These are phyloP conservation scores for Globisporangium nodosum DNA, from an alignment of 352 stramenopile species.

Conservation along the genomic window DNA sequence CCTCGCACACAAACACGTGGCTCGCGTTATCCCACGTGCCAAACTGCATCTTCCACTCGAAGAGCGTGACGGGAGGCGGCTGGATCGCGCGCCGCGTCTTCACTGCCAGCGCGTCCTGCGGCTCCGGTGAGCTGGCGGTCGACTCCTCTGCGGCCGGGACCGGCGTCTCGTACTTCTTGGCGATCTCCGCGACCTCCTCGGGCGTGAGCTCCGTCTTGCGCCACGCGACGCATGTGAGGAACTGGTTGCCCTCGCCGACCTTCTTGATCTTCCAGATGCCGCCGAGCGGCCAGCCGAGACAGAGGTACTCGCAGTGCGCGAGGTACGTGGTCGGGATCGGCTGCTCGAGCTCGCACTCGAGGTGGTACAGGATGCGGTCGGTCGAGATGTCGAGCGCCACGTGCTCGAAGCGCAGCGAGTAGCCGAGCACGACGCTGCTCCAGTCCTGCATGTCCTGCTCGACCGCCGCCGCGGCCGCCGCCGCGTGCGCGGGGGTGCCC, in stretches of 20 bases:
- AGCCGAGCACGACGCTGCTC: conserved; percentile 33
- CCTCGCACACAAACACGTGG: conserved; percentile 47
- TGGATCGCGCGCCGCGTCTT: too few species aligned
- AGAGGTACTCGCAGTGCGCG: conserved; percentile 34
- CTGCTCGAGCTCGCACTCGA: conserved; percentile 33
- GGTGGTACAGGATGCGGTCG: conserved; percentile 39
- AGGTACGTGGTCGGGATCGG: conserved; percentile 28
- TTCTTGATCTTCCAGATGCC: conserved; percentile 49
- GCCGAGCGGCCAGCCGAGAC: conserved; percentile 39
- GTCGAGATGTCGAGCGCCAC: conserved; percentile 39
- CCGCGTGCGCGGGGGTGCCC: background rate
- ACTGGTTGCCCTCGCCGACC: conserved; percentile 21
- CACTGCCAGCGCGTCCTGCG: too few species aligned
- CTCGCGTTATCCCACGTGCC: conserved; percentile 30
- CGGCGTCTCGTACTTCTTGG: conserved; percentile 20
- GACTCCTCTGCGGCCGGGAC: too few species aligned
- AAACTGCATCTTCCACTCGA: conserved; percentile 58
- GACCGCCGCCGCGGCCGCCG: too few species aligned
- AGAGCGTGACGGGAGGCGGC: conserved; percentile 20
- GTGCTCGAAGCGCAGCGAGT: conserved; percentile 39
- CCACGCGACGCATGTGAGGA: conserved; percentile 39
- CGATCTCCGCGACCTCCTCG: conserved; percentile 31
- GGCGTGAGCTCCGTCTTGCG: conserved; percentile 39
- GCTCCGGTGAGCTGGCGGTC: background rate
- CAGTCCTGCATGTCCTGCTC: conserved; percentile 30